These are phyloP conservation scores for Alternaria sp. DNA, from an alignment of 2,329 filamentous ascomycete genomes.

Conservation along the genomic window DNA sequence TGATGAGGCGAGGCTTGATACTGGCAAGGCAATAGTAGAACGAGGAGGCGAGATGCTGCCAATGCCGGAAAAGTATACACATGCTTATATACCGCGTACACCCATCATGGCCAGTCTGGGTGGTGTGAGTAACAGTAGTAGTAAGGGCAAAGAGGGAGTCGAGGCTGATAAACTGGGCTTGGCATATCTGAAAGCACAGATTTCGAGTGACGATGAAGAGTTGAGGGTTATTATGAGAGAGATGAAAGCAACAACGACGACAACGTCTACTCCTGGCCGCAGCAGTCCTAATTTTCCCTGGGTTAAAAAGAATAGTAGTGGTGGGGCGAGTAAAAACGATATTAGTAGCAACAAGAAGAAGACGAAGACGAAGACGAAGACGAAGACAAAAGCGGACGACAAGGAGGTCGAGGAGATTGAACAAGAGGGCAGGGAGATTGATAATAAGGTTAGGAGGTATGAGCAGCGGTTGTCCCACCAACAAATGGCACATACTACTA, in stretches of 20 bases:
- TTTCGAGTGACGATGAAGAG: conserved; percentile 76
- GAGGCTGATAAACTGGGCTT: conserved; percentile 32
- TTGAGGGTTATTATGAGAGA: conserved; percentile 56
- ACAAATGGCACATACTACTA: too few species aligned
- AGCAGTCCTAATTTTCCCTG: too few species aligned
- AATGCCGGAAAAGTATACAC: conserved; percentile 63
- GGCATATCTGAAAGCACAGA: conserved; percentile 83
- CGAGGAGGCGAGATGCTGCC: conserved; percentile 41
- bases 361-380: too few species aligned
- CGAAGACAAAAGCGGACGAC: too few species aligned
- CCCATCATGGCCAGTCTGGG: conserved; percentile 80
- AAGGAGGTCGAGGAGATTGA: too few species aligned
- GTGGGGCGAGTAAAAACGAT: too few species aligned
- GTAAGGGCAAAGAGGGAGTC: not conserved
- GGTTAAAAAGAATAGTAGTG: too few species aligned
- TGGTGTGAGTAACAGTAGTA: too few species aligned
- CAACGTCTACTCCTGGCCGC: not conserved
- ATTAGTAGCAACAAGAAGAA: too few species aligned
- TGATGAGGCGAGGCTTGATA: conserved; percentile 72
- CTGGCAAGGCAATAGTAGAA: conserved; percentile 60
- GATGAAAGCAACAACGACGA: not conserved
- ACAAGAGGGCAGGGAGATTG: too few species aligned
- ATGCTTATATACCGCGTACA: conserved; percentile 75
- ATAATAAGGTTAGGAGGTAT: too few species aligned
- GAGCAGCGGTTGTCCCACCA: too few species aligned